Percentiles rank a stretch among this genome's conserved stretches.
Conservation (phyloP, 345 rosid species). For the Populus simonii region DNA sequence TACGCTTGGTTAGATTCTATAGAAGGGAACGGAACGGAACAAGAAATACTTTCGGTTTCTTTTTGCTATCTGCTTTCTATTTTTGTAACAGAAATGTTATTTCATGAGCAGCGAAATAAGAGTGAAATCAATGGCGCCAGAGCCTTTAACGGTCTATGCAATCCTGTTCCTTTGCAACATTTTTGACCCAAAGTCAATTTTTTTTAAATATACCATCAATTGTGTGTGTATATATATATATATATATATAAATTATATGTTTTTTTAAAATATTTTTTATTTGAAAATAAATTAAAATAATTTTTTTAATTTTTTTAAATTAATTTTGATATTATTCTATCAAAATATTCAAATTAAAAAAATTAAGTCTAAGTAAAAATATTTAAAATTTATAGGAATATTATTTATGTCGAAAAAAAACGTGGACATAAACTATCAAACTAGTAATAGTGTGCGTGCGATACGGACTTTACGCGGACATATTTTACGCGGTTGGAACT, state of each 20-base stretch:
- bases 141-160: not conserved
- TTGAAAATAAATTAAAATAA: too few relatives aligned
- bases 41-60: not conserved
- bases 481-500: too few relatives aligned
- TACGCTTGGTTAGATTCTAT: not conserved
- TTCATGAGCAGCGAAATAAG: not conserved
- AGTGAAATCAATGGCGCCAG: not conserved
- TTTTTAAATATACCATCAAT: not conserved
- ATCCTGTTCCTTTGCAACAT: not conserved
- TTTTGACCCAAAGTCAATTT: not conserved
- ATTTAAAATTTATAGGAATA: too few relatives aligned
- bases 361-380: too few relatives aligned
- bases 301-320: too few relatives aligned
- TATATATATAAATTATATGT: not conserved
- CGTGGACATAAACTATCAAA: too few relatives aligned
- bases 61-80: not conserved
- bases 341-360: too few relatives aligned
- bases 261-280: too few relatives aligned
- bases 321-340: too few relatives aligned
- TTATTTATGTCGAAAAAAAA: too few relatives aligned
- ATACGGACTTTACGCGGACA: too few relatives aligned
- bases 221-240: not conserved
- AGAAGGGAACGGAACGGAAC: not conserved
- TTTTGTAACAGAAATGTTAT: not conserved
- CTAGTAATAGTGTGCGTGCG: too few relatives aligned